phyloP scores from a whole-genome alignment of 2,329 filamentous ascomycete species.

The Colletotrichum higginsianum region DNA sequence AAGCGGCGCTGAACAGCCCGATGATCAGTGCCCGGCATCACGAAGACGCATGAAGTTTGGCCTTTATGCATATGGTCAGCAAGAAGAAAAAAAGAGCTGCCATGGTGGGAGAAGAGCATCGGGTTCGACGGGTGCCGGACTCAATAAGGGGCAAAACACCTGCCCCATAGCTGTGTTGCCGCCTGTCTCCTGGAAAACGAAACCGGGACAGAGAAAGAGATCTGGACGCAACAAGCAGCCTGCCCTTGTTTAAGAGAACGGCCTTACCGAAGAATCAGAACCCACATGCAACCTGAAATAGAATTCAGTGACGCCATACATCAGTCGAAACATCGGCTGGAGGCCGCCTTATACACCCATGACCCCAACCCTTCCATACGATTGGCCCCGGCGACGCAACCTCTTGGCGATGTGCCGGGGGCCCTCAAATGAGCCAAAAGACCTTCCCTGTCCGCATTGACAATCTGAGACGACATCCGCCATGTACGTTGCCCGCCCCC shows the following conservation, averaged over 20 bases:
- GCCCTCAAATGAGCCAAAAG: slow-evolving; percentile 6
- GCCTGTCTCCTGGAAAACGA: no score
- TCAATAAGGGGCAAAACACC: no score
- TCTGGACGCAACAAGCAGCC: neutral
- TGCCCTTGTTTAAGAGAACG: slow-evolving; percentile 21
- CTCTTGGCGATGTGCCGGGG: slow-evolving; percentile 19
- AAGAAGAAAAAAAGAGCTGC: no score
- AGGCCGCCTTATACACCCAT: neutral
- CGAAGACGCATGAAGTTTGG: no score
- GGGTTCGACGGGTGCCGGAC: no score
- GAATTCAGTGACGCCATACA: slow-evolving; percentile 23
- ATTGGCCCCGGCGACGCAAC: slow-evolving; percentile 18
- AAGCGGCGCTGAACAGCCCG: no score
- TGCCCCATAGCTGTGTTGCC: no score
- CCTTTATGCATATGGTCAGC: no score
- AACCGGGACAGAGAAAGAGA: neutral
- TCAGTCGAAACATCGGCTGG: slow-evolving; percentile 23
- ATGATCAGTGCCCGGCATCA: no score
- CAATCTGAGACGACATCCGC: slow-evolving; percentile 25
- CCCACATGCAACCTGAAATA: slow-evolving; percentile 27
- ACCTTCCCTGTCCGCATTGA: slow-evolving; percentile 33
- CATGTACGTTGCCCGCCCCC: slow-evolving; percentile 3
- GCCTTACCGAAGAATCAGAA: slow-evolving; percentile 20
- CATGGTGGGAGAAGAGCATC: no score
- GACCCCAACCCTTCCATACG: slow-evolving; percentile 3